Evolutionary conservation across 2,329 filamentous ascomycete species (phyloP).

Genomic region (Trichoderma sp.): DNA sequence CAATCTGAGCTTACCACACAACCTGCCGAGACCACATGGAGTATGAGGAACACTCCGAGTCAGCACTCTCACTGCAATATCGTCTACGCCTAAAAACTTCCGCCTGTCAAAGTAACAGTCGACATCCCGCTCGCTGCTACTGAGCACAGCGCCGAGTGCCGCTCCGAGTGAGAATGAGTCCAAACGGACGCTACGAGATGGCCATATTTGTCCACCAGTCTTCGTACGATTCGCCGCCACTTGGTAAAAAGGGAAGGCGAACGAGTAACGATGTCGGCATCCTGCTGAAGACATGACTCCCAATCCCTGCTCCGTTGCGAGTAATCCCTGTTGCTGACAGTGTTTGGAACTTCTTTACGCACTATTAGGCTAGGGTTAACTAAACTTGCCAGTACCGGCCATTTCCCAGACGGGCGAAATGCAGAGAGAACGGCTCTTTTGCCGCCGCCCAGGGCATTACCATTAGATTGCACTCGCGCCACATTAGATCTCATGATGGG

Average conservation of each 20-base stretch:
- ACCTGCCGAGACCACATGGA: not conserved
- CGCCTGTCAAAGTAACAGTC: not conserved
- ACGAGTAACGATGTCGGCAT: not conserved
- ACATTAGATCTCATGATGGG: not conserved
- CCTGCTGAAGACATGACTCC: not conserved
- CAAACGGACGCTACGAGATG: no score
- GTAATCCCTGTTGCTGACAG: not conserved
- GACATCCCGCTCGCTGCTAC: no score
- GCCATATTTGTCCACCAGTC: no score
- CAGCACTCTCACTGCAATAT: not conserved
- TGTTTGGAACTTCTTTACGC: not conserved
- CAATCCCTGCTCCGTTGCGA: not conserved
- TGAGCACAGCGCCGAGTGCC: not conserved
- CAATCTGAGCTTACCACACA: not conserved
- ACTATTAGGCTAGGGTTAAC: not conserved
- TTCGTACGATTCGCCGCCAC: not conserved
- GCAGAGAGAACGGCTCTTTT: not conserved
- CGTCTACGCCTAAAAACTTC: not conserved
- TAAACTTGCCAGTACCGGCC: not conserved
- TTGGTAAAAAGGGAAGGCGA: not conserved
- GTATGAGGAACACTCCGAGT: not conserved
- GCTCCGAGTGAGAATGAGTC: not conserved
- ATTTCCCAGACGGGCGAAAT: not conserved
- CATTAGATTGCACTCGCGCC: not conserved
- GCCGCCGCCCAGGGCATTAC: not conserved